phyloP scores from a whole-genome alignment of 352 stramenopile genomes.

The Globisporangium viniferum region DNA sequence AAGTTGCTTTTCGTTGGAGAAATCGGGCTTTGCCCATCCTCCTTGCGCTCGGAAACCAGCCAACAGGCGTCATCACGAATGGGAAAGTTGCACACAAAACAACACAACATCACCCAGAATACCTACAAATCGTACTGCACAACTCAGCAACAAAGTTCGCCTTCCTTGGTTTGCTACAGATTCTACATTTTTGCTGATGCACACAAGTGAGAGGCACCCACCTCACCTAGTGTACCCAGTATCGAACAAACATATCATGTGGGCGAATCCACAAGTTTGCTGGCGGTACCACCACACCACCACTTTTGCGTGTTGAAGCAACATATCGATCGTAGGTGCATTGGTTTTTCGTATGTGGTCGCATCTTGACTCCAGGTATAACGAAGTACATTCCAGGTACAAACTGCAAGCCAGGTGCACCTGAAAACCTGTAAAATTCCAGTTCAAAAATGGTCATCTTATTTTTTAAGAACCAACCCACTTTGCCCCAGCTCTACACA shows the following conservation, averaged over 20 bases:
- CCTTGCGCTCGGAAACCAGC: neutral
- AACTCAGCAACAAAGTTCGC: neutral
- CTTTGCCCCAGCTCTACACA: neutral
- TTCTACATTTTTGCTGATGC: neutral
- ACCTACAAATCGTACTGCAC: neutral
- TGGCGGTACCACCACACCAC: neutral
- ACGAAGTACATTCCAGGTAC: neutral
- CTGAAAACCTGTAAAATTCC: neutral
- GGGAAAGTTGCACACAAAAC: neutral
- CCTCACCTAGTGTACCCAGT: slow-evolving; percentile 8
- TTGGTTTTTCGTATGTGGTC: neutral
- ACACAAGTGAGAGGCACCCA: neutral
- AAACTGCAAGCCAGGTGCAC: neutral
- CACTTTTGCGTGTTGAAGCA: neutral
- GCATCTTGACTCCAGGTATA: neutral
- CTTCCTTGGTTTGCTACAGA: neutral
- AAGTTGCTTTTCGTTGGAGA: neutral
- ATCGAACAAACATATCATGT: neutral
- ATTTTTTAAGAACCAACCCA: neutral
- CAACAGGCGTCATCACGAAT: neutral
- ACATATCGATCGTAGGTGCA: neutral
- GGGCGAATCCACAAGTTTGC: neutral
- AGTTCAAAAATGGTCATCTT: neutral
- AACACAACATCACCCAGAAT: neutral
- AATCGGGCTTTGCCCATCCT: neutral